Evolutionary conservation across 352 stramenopile species (phyloP), one percentile per base, ranked within the genome.

Genomic region (Halophytophthora batemanensis): DNA sequence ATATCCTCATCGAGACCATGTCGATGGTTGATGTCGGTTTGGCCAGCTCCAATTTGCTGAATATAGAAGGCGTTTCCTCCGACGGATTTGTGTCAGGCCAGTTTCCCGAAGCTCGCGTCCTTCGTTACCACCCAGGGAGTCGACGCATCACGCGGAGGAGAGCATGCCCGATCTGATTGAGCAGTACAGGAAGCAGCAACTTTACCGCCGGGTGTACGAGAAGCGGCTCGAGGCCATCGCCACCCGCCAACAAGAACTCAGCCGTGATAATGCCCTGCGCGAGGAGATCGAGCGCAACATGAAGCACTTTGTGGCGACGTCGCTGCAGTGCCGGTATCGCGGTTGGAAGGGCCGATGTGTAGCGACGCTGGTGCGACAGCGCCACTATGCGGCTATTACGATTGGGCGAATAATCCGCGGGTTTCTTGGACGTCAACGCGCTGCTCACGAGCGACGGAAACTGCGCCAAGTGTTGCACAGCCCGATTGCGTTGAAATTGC

Each of bases 231-330:
- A 55, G 6, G 67, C 72, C 4, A 67, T 87, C 13, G 61, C 67
- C n/a, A 46, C 47, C 43, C 50, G 64, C 6, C 76, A 87, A 52
- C 55, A 61, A 1, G 59, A 61, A 56, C 52, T 89, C 23, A 71
- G 76, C 4, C 54, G 56, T 10, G 74, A 86, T 21, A 87, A 91
- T 67, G 71, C 69, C 11, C 44, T 91, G 7, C 71, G 77, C 19
- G 80, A 90, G 43, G 82, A 93, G 48, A 87, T 89, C 38, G 55
- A 77, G 22, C 47, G 62, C 50, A 91, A 89, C 56, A 87, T 86
- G 72, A 84, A 81, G 19, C 57, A 80, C 53, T 87, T 86, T 18
- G 78, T 91, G 23, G 82, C 82, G 7, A 86, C 74, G 6, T 75
- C 74, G 22, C 52, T 93, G 3, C 82, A 91, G 59, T 70, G 77